These are phyloP conservation scores for Hypoxylon subgilvum DNA, from an alignment of 495 filamentous ascomycete species.

Conservation along the genomic window DNA sequence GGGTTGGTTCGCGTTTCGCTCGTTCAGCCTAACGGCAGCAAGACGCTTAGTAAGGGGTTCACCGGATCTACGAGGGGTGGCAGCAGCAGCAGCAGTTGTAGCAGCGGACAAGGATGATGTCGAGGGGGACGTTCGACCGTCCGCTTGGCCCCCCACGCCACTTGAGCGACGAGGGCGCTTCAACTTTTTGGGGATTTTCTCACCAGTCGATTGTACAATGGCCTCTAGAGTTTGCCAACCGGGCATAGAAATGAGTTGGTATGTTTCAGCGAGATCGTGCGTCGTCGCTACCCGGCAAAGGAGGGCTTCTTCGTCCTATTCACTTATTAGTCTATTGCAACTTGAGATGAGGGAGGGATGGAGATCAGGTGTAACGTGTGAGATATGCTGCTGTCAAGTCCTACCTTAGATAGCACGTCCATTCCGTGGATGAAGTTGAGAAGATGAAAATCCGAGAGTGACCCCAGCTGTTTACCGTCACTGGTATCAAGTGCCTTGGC, in stretches of 20 bases:
- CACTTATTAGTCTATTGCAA: constrained; percentile 12
- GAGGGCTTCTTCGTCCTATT: constrained; percentile 85
- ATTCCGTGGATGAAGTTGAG: constrained; percentile 83
- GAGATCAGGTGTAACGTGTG: neutral
- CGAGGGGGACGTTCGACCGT: constrained; percentile 30
- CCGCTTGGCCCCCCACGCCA: constrained; percentile 47
- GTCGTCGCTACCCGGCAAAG: constrained; percentile 81
- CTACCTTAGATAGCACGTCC: constrained; percentile 79
- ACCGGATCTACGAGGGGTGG: constrained; percentile 42
- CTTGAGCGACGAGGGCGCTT: constrained; percentile 70
- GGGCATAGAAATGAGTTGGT: constrained; percentile 78
- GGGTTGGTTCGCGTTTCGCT: constrained; percentile 35
- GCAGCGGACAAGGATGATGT: constrained; percentile 21
- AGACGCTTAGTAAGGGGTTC: constrained; percentile 98
- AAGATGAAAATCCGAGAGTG: constrained; percentile 91
- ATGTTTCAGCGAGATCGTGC: constrained; percentile 76
- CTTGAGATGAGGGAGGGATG: neutral
- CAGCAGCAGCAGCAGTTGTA: neutral
- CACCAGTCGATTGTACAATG: constrained; percentile 94
- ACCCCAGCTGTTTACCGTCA: constrained; percentile 47
- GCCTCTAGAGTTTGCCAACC: constrained; percentile 93
- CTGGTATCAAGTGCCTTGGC: constrained; percentile 50
- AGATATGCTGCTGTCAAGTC: neutral
- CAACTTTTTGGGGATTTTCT: constrained; percentile 71
- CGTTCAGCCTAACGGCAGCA: constrained; percentile 93